Evolutionary conservation across 2,329 filamentous ascomycete species (phyloP).

Genomic region (Coniochaeta pulveracea): DNA sequence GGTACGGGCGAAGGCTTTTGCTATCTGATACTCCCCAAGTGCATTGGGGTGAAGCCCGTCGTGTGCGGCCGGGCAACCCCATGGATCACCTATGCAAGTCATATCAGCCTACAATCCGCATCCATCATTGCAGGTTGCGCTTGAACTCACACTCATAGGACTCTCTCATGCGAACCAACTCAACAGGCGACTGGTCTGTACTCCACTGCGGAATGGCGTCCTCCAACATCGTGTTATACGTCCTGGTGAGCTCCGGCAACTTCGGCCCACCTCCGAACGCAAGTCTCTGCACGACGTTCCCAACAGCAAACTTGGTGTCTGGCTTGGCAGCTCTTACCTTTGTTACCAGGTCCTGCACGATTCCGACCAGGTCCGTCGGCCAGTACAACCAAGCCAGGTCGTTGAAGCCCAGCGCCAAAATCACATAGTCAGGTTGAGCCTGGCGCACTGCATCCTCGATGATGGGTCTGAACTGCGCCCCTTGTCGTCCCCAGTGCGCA

Average conservation of each 20-base stretch:
- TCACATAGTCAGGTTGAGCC: slow-evolving; percentile 20
- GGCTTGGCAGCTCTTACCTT: slow-evolving; percentile 18
- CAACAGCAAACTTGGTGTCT: slow-evolving; percentile 16
- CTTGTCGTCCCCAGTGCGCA: slow-evolving; percentile 21
- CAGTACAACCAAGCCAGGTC: slow-evolving; percentile 19
- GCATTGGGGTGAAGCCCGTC: slow-evolving; percentile 30
- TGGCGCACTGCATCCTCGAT: slow-evolving; percentile 16
- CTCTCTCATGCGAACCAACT: slow-evolving; percentile 19
- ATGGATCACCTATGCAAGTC: slow-evolving; percentile 11
- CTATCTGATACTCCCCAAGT: slow-evolving; percentile 28
- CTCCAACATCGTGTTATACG: slow-evolving; percentile 16
- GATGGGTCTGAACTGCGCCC: slow-evolving; percentile 16
- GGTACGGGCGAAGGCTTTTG: slow-evolving; percentile 23
- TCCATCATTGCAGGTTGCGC: slow-evolving; percentile 4
- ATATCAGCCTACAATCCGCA: no score
- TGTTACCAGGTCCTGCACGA: slow-evolving; percentile 16
- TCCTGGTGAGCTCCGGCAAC: slow-evolving; percentile 12
- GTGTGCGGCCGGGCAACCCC: slow-evolving; percentile 17
- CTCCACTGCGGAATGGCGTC: slow-evolving; percentile 15
- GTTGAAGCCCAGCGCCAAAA: slow-evolving; percentile 22
- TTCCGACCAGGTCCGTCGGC: slow-evolving; percentile 10
- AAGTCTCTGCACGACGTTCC: slow-evolving; percentile 18
- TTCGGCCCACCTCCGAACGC: slow-evolving; percentile 13
- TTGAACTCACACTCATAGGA: slow-evolving; percentile 17
- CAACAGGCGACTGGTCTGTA: slow-evolving; percentile 16